Evolutionary conservation across 768 basidiomycete species (phyloP), one percentile per base, ranked within the genome.

Genomic region (Naganishia vaughanmartiniae): DNA sequence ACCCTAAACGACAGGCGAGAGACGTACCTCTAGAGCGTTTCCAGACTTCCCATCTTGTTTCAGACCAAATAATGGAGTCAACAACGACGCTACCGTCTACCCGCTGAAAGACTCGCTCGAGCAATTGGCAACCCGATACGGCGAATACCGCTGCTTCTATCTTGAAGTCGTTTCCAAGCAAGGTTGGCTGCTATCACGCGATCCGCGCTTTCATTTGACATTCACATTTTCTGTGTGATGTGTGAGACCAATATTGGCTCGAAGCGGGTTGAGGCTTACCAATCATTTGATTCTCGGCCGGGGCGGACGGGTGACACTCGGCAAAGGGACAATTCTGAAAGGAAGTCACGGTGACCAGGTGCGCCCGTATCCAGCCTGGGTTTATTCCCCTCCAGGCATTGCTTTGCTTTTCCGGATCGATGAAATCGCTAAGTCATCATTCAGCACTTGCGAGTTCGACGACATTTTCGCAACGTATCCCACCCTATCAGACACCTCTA

Each of bases 131-230:
- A 55, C 54, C 30, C 48, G 15, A 7, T 31, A 12, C 54, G 30
- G 28, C 54, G 30, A 30, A 15, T 19, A 19, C 19, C 54, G 3
- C 15, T 5, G n/a, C n/a, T n/a, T n/a, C n/a, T n/a, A n/a, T n/a
- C 12, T 5, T 30, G 17, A 9, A 31, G 28, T 54, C 14, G 26
- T 55, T 31, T 31, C 6, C 7, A 19, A 21, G 51, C 51, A 19
- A 28, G 33, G 3, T 19, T 7, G 1, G 6, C 54, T 7, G 19
- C 28, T 55, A 55, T 55, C 54, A 55, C 54, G 54, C 54, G 19
- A 55, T 55, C 24, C 24, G 54, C 54, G 54, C 54, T 55, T 55
- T 34, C 33, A 55, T 55, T 31, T 31, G 54, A 55, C 54, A 55
- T 54, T 54, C 53, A 54, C n/a, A 30, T 30, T 30, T n/a, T 15